Percentiles rank a stretch among this genome's conserved stretches.
Evolutionary conservation across 1,139 yeast genomes (phyloP).

Genomic region (Candida freyschussii): DNA sequence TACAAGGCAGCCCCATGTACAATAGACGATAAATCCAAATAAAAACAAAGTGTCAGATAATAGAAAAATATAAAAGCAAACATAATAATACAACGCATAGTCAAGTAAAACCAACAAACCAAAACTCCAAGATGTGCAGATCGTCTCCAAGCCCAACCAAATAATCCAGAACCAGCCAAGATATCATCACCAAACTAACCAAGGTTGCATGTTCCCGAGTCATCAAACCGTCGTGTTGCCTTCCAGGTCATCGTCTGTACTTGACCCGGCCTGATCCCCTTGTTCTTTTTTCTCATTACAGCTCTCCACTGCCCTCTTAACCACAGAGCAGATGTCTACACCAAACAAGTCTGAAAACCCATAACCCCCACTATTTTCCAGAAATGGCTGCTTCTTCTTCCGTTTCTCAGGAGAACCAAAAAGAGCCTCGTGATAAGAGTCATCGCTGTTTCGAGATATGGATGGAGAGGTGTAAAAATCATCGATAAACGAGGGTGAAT

Average conservation of each 20-base stretch:
- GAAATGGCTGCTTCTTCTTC: conserved; percentile 9
- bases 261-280: conserved; percentile 7
- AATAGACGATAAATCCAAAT: neutral
- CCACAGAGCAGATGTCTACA: conserved; percentile 53
- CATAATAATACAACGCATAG: neutral
- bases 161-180: too few species aligned
- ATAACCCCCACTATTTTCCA: conserved; percentile 18
- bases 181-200: too few species aligned
- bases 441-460: conserved; percentile 40
- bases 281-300: conserved; percentile 9
- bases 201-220: too few species aligned
- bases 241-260: conserved; percentile 13
- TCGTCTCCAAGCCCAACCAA: too few species aligned
- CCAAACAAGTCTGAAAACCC: conserved; percentile 42
- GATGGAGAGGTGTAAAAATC: conserved; percentile 63
- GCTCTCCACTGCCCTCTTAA: conserved; percentile 44
- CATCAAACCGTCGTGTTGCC: too few species aligned
- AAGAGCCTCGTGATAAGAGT: conserved; percentile 45
- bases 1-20: neutral
- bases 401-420: conserved; percentile 27
- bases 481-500: conserved; percentile 62
- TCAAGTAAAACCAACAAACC: neutral
- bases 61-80: too few species aligned
- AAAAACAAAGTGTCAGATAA: conserved; percentile 1
- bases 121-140: neutral